These are phyloP conservation scores for Tetraselmis chui DNA, from an alignment of 139 green algal species.

Conservation along the genomic window DNA sequence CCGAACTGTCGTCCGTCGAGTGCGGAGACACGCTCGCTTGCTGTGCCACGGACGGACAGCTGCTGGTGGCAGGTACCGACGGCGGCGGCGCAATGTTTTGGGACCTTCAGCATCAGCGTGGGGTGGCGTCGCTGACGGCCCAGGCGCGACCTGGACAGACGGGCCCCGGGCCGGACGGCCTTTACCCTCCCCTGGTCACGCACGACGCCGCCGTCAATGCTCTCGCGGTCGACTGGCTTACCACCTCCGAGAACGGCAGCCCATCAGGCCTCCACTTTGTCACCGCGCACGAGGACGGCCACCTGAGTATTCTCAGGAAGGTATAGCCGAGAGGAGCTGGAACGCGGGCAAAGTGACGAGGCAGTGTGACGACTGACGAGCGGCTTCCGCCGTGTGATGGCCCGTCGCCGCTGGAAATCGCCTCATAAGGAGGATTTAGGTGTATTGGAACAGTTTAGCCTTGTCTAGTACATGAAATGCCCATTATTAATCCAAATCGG, in stretches of 20 bases:
- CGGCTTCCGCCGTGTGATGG: too few relatives aligned
- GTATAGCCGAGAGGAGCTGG: too few relatives aligned
- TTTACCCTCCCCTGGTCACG: not conserved
- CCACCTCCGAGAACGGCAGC: not conserved
- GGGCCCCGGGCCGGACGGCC: not conserved
- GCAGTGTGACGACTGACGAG: too few relatives aligned
- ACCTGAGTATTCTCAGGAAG: too few relatives aligned
- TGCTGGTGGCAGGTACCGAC: slow-evolving; percentile 48
- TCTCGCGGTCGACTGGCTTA: not conserved
- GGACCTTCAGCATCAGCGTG: not conserved
- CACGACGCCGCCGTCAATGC: not conserved
- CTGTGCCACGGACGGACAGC: slow-evolving; percentile 33
- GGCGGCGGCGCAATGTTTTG: slow-evolving; percentile 19
- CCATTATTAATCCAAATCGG: too few relatives aligned
- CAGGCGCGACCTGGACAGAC: not conserved
- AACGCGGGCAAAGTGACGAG: too few relatives aligned
- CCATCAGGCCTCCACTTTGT: not conserved
- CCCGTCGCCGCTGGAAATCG: too few relatives aligned
- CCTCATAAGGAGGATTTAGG: too few relatives aligned
- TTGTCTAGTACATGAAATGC: too few relatives aligned
- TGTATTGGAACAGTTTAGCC: too few relatives aligned
- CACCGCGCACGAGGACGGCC: not conserved
- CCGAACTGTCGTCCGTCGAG: not conserved
- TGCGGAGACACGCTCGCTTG: slow-evolving; percentile 49
- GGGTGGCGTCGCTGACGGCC: not conserved